Evolutionary conservation across 1,284 basidiomycete genomes (phyloP), one percentile per base, ranked within the genome.

Genomic region (Leccinum fallax): DNA sequence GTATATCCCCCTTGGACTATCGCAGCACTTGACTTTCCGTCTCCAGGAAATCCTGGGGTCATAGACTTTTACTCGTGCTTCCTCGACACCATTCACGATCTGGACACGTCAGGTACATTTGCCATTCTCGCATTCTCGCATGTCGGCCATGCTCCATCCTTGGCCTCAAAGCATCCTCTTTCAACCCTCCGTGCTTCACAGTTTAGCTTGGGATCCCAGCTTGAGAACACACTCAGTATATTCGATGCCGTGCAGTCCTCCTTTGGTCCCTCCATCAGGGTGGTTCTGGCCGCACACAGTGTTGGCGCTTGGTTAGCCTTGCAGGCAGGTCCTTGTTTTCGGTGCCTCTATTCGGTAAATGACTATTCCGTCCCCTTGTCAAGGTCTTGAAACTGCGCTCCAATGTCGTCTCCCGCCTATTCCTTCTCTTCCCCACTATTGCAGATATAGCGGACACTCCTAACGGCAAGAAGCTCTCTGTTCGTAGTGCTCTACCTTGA

Each of bases 341-440:
- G 8, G 48, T 38, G 11, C 28, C 30, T 10, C n/a, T 28, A 16
- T 38, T 61, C 16, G 57, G 36, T 15, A 26, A 38, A 26, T 46
- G 7, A 38, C 34, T 38, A 46, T 51, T 56, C 55, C 11, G 10
- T 16, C 40, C 5, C 52, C 58, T 54, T 53, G 53, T 36, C 38
- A 61, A 86, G 85, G 74, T 83, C 30, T 67, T 86, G 53, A 85
- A 84, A 74, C 73, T 76, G n/a, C 75, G 83, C 53, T 67, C 77
- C 9, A 63, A 76, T 36, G 63, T 63, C 13, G 70, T 83, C 16
- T 59, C 74, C 30, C 78, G 74, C 16, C 71, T 75, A 6, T 84
- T 88, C 63, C 67, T 89, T 48, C 74, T 90, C 4, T 87, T 84
- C 68, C 87, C 87, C 1, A 84, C 86, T 1, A 79, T 89, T 40